Base-by-base conservation (phyloP, 2,329 filamentous ascomycete species). In the Elsinoe arachidis region DNA sequence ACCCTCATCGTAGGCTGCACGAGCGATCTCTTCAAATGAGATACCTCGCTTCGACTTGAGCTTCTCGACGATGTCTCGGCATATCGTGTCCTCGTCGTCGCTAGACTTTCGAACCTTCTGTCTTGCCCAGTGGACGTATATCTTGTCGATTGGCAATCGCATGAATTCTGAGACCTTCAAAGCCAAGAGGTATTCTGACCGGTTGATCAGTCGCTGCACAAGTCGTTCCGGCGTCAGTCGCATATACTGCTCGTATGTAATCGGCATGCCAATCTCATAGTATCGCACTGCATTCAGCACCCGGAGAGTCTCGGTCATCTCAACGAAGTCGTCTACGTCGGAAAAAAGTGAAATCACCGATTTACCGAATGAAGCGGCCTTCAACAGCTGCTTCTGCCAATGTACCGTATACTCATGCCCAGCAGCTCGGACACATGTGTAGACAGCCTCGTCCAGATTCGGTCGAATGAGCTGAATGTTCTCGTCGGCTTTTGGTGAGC, bases 341-440 rank as follows among this genome's bases (percentile, higher is more conserved):
- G 93, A 96, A 73, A 97, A 99, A 11, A 97, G 84, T 66, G 97
- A 93, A 2, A 99, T 80, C 0, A 97, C 93, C 0, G 93, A 97
- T 71, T 99, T 99, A 60, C 93, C 93, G 69, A 96, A 97, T 0
- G 92, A 97, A 0, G 93, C 93, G 5, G 93, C 93, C 69, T 95
- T 95, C n/a, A 99, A 78, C 1, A 99, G 78, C 64, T 95, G 84
- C 69, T 97, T 99, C 68, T 99, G 93, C 89, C 91, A 95, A 67
- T 92, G 84, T 1, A 86, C 78, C 65, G 85, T 89, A 69, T 90
- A 96, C 70, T 99, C 93, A 59, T 95, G 86, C 1, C 92, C 93
- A 6, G 93, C 90, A 37, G 93, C 93, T 69, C 88, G 90, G 60
- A 99, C 88, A 68, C 93, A 99, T 0, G 85, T 87, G 70, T 96